A percentile compares a stretch with the other conserved stretches of the same genome.
Evolutionary conservation across 1,284 basidiomycete genomes (phyloP).

Genomic region (Filobasidium uniguttulatum): DNA sequence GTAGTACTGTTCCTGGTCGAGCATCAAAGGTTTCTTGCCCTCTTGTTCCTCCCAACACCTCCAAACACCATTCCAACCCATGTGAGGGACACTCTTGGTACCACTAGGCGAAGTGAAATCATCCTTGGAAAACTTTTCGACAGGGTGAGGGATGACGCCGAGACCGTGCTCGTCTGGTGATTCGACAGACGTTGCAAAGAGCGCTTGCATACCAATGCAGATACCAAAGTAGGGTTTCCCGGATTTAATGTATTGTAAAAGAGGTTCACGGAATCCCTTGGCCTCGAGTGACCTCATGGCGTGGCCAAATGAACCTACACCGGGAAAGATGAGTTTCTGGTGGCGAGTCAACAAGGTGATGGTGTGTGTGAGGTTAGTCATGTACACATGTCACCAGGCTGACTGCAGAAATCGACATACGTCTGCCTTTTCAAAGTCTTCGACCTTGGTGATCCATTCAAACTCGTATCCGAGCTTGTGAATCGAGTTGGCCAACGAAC

Average conservation of each 20-base stretch:
- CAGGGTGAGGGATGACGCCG: conserved; percentile 36
- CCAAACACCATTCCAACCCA: conserved; percentile 81
- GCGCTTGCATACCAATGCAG: conserved; percentile 94
- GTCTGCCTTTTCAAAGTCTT: conserved; percentile 76
- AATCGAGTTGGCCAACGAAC: conserved; percentile 84
- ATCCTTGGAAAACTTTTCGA: conserved; percentile 32
- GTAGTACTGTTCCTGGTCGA: conserved; percentile 59
- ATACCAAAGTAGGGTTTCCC: conserved; percentile 95
- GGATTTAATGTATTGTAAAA: conserved; percentile 69
- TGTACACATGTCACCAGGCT: conserved; percentile 6
- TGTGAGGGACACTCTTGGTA: conserved; percentile 90
- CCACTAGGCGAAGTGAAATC: conserved; percentile 18
- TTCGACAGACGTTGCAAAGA: conserved; percentile 77
- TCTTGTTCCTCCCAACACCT: conserved; percentile 19
- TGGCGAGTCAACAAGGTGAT: conserved; percentile 19
- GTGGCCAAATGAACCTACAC: conserved; percentile 88
- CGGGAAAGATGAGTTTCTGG: conserved; percentile 91
- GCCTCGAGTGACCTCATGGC: conserved; percentile 65
- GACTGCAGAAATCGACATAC: conserved; percentile 50
- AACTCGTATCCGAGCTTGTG: conserved; percentile 74
- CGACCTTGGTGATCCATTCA: conserved; percentile 73
- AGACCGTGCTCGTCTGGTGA: conserved; percentile 35
- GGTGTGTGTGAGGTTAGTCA: conserved; percentile 6
- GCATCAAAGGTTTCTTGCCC: conserved; percentile 36
- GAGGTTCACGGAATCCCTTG: conserved; percentile 65